phyloP scores from a whole-genome alignment of 2,329 filamentous ascomycete species.

The Stagonosporopsis cucurbitacearum region DNA sequence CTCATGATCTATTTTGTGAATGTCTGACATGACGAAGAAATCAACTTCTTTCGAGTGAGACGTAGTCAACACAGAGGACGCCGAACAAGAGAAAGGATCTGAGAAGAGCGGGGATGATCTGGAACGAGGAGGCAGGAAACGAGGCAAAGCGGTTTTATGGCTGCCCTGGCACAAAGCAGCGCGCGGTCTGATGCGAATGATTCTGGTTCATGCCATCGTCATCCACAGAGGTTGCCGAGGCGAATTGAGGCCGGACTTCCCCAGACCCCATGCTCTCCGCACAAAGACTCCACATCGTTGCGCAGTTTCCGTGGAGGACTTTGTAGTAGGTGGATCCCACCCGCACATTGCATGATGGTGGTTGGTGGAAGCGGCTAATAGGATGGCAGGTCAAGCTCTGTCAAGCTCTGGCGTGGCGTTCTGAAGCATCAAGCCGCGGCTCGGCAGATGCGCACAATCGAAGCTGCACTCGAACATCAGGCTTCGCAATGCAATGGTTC shows the following conservation, averaged over 20 bases:
- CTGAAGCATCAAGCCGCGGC: conserved; percentile 7
- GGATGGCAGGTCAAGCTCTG: conserved; percentile 5
- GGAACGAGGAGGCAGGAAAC: not conserved
- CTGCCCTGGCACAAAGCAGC: not conserved
- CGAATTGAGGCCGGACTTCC: conserved; percentile 1
- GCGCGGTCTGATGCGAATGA: not conserved
- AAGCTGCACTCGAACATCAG: not conserved
- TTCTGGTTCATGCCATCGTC: conserved; percentile 10
- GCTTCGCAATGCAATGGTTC: not conserved
- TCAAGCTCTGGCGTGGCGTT: conserved; percentile 10
- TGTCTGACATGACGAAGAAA: conserved; percentile 26
- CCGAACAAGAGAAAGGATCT: not conserved
- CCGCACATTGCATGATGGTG: not conserved
- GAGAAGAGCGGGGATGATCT: not conserved
- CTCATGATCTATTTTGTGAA: conserved; percentile 22
- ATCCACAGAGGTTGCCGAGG: conserved; percentile 11
- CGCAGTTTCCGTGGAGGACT: not conserved
- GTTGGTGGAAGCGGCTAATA: conserved; percentile 1
- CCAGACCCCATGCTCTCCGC: conserved; percentile 18
- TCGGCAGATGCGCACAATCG: not conserved
- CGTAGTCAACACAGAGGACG: no score
- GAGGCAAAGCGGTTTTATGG: conserved; percentile 1
- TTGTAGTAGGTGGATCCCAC: not conserved
- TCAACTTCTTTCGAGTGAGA: no score
- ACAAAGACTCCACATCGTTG: not conserved